Evolutionary conservation across 768 basidiomycete species (phyloP).

Genomic region (Xerocomellus intermedius): DNA sequence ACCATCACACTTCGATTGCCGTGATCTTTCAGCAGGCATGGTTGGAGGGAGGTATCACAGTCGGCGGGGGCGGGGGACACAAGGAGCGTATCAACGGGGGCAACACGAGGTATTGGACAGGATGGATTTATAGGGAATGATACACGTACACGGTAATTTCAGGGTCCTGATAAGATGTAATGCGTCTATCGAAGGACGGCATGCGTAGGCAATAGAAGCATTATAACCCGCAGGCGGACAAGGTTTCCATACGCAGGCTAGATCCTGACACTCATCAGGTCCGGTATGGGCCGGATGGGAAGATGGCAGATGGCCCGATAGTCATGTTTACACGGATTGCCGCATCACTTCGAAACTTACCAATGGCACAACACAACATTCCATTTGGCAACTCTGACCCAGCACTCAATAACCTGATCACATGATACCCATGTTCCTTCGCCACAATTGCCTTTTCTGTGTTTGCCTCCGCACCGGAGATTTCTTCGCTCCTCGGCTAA

Average conservation of each 20-base stretch:
- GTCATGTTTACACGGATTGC: constrained; percentile 13
- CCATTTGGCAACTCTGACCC: constrained; percentile 22
- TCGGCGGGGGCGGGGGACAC: constrained; percentile 7
- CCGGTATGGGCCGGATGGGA: constrained; percentile 21
- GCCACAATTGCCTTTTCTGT: constrained; percentile 15
- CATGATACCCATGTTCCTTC: constrained; percentile 11
- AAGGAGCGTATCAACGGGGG: constrained; percentile 25
- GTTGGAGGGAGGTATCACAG: constrained; percentile 26
- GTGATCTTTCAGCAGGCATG: constrained; percentile 52
- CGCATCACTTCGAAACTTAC: constrained; percentile 13
- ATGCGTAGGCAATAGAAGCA: constrained; percentile 33
- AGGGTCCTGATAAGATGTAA: constrained; percentile 33
- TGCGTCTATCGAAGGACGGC: constrained; percentile 30
- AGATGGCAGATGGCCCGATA: constrained; percentile 13
- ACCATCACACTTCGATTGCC: constrained; percentile 32
- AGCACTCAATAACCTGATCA: neutral
- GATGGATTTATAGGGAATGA: constrained; percentile 32
- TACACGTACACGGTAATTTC: constrained; percentile 36
- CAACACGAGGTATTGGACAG: constrained; percentile 20
- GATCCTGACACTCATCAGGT: constrained; percentile 15
- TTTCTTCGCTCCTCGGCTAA: constrained; percentile 21
- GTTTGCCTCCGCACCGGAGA: constrained; percentile 21
- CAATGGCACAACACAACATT: constrained; percentile 5
- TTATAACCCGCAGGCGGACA: constrained; percentile 17
- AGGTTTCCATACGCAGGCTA: constrained; percentile 25